Conservation (phyloP, 1,284 basidiomycete genomes). For the Fomitiporia mediterranea region DNA sequence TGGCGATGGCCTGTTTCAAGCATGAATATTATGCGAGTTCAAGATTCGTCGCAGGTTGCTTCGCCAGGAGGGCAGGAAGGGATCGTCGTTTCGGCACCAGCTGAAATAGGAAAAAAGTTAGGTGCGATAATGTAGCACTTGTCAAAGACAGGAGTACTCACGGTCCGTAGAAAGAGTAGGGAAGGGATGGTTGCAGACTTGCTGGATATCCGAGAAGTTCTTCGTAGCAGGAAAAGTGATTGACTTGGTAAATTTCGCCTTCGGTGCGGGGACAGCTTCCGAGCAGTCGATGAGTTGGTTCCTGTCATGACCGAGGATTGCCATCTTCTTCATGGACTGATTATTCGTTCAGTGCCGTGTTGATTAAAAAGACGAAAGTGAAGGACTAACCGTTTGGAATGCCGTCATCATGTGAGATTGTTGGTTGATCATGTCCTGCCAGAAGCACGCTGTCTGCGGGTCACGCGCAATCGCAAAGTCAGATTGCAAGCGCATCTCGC, state of each 20-base stretch:
- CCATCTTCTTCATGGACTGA: constrained; percentile 32
- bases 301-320: constrained; percentile 30
- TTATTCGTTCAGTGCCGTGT: too few relatives aligned
- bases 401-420: constrained; percentile 17
- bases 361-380: too few relatives aligned
- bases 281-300: constrained; percentile 22
- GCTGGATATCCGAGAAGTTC: constrained; percentile 9
- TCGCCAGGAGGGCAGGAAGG: constrained; percentile 17
- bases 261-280: constrained; percentile 21
- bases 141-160: neutral
- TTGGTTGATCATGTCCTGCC: constrained; percentile 23
- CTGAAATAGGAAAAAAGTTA: constrained; percentile 1
- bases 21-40: too few relatives aligned
- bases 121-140: neutral
- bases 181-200: constrained; percentile 16
- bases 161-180: constrained; percentile 15
- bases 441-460: constrained; percentile 23
- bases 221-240: constrained; percentile 26
- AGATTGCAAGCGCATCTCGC: constrained; percentile 29
- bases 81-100: constrained; percentile 12
- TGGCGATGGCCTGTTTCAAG: too few relatives aligned
- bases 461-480: constrained; percentile 29
- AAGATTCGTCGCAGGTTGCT: constrained; percentile 8
- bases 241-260: constrained; percentile 28
- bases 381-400: constrained; percentile 14